Evolutionary conservation across 345 rosid genomes (phyloP).

Genomic region (Litchi chinensis): DNA sequence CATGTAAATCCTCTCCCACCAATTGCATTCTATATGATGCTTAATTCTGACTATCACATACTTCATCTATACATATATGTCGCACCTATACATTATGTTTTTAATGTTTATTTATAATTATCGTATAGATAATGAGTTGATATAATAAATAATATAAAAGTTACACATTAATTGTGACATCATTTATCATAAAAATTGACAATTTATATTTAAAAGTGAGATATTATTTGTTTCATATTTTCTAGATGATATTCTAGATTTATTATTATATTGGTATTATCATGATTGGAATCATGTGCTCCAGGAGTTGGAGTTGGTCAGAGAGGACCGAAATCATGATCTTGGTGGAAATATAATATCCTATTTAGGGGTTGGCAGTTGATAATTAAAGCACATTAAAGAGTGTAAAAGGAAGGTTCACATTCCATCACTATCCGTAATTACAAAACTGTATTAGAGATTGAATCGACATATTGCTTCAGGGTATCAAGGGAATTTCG

Average conservation of each 20-base stretch:
- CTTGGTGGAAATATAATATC: neutral
- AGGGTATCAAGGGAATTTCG: constrained; percentile 10
- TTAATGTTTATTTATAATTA: too few species aligned
- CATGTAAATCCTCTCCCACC: too few species aligned
- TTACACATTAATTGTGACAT: neutral
- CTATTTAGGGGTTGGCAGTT: neutral
- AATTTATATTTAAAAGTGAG: too few species aligned
- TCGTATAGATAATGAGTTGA: too few species aligned
- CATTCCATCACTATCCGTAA: constrained; percentile 1
- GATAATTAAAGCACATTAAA: neutral
- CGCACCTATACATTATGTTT: neutral
- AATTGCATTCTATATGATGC: too few species aligned
- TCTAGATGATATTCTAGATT: too few species aligned
- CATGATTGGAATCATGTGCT: constrained; percentile 34
- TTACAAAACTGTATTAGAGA: neutral
- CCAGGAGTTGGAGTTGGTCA: neutral
- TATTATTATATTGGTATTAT: too few species aligned
- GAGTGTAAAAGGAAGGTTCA: neutral
- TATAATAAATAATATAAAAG: too few species aligned
- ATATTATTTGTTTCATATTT: neutral
- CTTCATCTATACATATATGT: too few species aligned
- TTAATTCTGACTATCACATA: too few species aligned
- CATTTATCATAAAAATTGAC: neutral
- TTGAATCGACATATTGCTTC: neutral
- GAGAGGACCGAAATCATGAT: neutral